These are phyloP conservation scores for Penicillium brevicompactum DNA, from an alignment of 2,329 filamentous ascomycete species.

Conservation along the genomic window DNA sequence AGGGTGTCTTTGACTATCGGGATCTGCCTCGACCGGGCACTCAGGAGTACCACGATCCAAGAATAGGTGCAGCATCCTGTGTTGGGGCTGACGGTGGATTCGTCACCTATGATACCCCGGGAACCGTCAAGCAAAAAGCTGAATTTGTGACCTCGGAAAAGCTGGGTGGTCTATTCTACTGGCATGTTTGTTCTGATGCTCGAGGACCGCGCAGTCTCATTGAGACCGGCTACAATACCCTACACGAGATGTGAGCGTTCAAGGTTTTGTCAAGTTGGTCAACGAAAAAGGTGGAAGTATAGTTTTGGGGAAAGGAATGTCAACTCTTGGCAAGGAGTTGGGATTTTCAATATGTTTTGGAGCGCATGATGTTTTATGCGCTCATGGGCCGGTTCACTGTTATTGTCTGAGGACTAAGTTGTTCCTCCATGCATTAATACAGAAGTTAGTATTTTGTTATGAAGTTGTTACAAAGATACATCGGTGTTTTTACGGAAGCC, in stretches of 20 bases:
- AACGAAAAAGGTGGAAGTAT: too few species aligned
- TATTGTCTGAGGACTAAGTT: too few species aligned
- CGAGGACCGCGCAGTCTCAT: conserved; percentile 60
- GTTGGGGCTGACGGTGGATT: conserved; percentile 72
- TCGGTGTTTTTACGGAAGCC: conserved; percentile 5
- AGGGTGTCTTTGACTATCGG: conserved; percentile 74
- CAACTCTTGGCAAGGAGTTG: too few species aligned
- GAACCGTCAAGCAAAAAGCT: conserved; percentile 75
- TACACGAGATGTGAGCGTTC: conserved; percentile 46
- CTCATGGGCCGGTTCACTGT: too few species aligned
- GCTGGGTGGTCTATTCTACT: conserved; percentile 78
- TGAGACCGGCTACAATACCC: conserved; percentile 59
- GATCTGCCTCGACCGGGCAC: conserved; percentile 64
- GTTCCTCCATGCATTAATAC: too few species aligned
- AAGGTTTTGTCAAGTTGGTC: neutral
- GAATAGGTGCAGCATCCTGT: conserved; percentile 70
- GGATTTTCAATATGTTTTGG: too few species aligned
- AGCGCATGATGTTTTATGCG: too few species aligned
- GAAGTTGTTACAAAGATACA: neutral
- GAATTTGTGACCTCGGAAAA: conserved; percentile 70
- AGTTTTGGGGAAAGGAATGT: too few species aligned
- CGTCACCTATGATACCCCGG: conserved; percentile 76
- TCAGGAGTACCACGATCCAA: conserved; percentile 68
- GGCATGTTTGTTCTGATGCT: conserved; percentile 74
- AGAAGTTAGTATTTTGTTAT: neutral